Conservation (phyloP, 2,329 filamentous ascomycete species). For the Trichoderma citrinoviride region DNA sequence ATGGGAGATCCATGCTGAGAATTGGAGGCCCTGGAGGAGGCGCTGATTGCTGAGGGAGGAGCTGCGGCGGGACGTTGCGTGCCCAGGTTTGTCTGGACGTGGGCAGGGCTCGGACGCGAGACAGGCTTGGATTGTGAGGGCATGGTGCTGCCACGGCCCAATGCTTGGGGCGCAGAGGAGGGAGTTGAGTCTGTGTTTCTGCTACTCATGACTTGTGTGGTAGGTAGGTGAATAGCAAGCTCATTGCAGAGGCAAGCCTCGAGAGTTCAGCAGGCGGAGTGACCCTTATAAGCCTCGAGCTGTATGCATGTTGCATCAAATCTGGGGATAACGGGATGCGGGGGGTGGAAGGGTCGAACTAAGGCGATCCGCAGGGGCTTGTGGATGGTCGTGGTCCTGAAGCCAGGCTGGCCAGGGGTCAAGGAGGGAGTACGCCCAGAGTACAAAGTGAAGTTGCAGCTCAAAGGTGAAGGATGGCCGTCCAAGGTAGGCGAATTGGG, state of each 20-base stretch:
- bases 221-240: conserved; percentile 24
- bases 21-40: conserved; percentile 55
- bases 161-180: conserved; percentile 27
- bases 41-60: conserved; percentile 54
- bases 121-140: conserved; percentile 41
- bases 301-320: conserved; percentile 37
- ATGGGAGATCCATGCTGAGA: conserved; percentile 56
- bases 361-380: conserved; percentile 19
- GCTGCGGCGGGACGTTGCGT: conserved; percentile 41
- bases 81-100: conserved; percentile 48
- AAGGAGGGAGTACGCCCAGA: conserved; percentile 3
- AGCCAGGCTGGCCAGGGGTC: conserved; percentile 6
- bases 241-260: conserved; percentile 29
- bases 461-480: conserved; percentile 6
- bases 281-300: conserved; percentile 40
- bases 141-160: conserved; percentile 37
- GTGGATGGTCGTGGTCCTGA: conserved; percentile 3
- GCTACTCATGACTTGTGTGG: conserved; percentile 28
- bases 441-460: conserved; percentile 10
- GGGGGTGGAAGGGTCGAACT: conserved; percentile 18
- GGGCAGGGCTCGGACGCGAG: conserved; percentile 45
- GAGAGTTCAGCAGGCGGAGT: conserved; percentile 35
- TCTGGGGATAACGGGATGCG: conserved; percentile 27
- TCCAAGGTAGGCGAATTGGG: conserved; percentile 10
- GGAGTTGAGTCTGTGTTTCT: conserved; percentile 29